Evolutionary conservation across 1,284 basidiomycete species (phyloP), one percentile per base, ranked within the genome.

Genomic region (Tetrapyrgos nigripes): DNA sequence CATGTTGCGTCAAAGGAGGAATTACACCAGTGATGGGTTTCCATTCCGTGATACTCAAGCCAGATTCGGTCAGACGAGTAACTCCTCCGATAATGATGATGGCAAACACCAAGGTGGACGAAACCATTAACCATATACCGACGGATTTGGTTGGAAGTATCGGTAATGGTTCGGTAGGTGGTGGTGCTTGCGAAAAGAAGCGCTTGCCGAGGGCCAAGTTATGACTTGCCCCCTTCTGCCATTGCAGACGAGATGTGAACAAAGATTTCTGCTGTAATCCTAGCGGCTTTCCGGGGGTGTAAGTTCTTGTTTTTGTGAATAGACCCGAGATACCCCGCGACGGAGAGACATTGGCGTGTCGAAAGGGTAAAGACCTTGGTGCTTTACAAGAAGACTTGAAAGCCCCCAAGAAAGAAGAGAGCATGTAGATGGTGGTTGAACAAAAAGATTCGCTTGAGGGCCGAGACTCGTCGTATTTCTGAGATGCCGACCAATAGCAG

Each of bases 41-140:
- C 97, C 97, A 99, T 81, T 99, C 97, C 29, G 94, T 97, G 72
- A 99, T 99, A 65, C 94, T 96, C 62, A 99, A 81, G 4, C 97
- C 97, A 24, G 95, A 97, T 77, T 99, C 97, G 3, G 97, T 99
- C 61, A 99, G 84, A 44, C 97, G 91, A 2, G 97, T 99, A 53
- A 99, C 86, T 10, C 97, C 97, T 35, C 97, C 97, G 4, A 99
- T 94, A 50, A 99, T 89, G 66, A 98, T 91, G 72, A 99, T 94
- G 26, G 87, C 88, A 67, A 97, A 92, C 26, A 97, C 94, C 44
- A 99, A 80, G 4, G 86, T 87, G 0, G 94, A 92, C 19, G 93
- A 95, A 37, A 84, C 73, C 68, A 96, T 82, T 19, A 98, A 85
- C 91, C 96, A 97, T 62, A 85, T 78, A 17, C 85, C 89, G 4